Percentiles rank a stretch among this genome's conserved stretches.
These are phyloP conservation scores for Priceomyces medius DNA, from an alignment of 805 yeast species.

Conservation along the genomic window DNA sequence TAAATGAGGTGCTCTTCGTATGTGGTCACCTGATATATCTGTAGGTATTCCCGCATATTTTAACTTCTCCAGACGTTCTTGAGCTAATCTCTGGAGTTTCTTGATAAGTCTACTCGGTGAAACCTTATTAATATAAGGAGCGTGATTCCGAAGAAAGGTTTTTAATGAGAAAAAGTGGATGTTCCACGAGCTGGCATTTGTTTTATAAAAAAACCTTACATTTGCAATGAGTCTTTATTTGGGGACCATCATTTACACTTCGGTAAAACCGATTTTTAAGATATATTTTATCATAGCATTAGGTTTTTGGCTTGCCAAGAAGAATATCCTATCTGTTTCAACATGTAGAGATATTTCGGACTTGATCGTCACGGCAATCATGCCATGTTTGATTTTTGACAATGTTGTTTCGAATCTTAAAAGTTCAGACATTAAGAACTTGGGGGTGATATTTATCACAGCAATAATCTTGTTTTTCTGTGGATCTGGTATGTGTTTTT, in stretches of 20 bases:
- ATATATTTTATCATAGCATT: constrained; percentile 68
- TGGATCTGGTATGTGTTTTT: constrained; percentile 49
- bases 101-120: no score
- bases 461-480: constrained; percentile 51
- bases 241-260: constrained; percentile 70
- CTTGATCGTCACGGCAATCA: constrained; percentile 61
- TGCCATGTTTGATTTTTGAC: constrained; percentile 75
- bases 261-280: constrained; percentile 85
- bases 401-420: constrained; percentile 67
- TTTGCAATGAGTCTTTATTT: constrained; percentile 31
- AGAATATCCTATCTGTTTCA: constrained; percentile 62
- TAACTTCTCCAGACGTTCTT: no score
- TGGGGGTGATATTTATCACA: constrained; percentile 59
- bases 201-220: no score
- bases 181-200: no score
- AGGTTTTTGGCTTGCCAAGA: constrained; percentile 65
- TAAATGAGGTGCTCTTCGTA: no score
- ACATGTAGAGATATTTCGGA: constrained; percentile 69
- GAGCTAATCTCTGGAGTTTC: no score
- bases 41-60: no score
- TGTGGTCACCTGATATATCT: no score
- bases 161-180: no score
- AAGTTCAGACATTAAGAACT: constrained; percentile 63
- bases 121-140: no score
- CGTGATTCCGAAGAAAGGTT: no score